Evolutionary conservation across 2,329 filamentous ascomycete species (phyloP).

Genomic region (Claviceps arundinis): DNA sequence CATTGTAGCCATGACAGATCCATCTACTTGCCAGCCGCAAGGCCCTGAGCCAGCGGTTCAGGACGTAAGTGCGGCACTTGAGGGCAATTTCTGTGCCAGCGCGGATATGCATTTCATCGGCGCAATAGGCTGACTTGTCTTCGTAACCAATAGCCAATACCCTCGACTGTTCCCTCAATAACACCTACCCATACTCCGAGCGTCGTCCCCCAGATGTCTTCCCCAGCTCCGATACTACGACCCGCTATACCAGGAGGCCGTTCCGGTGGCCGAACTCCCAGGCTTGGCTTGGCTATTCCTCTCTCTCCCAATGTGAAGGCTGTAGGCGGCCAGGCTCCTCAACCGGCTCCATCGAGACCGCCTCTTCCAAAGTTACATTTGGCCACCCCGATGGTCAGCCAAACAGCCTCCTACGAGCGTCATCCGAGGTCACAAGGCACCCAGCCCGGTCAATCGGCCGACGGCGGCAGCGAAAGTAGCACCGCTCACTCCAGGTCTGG

Average conservation of each 20-base stretch:
- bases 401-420: constrained; percentile 57
- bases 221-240: constrained; percentile 67
- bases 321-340: constrained; percentile 38
- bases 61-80: constrained; percentile 8
- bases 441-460: constrained; percentile 52
- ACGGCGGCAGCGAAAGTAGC: constrained; percentile 68
- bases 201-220: constrained; percentile 49
- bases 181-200: constrained; percentile 20
- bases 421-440: constrained; percentile 35
- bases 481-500: constrained; percentile 68
- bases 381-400: constrained; percentile 77
- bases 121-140: not conserved
- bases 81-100: not conserved
- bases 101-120: not conserved
- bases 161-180: constrained; percentile 12
- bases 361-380: constrained; percentile 69
- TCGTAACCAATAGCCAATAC: constrained; percentile 9
- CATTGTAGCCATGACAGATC: constrained; percentile 14
- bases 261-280: constrained; percentile 53
- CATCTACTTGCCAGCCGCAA: constrained; percentile 11
- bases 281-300: constrained; percentile 80
- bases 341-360: constrained; percentile 27
- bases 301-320: constrained; percentile 73
- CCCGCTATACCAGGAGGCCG: constrained; percentile 65
- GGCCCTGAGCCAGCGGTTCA: constrained; percentile 9